Conservation (phyloP, 2,329 filamentous ascomycete species). For the Laburnicola sp. region DNA sequence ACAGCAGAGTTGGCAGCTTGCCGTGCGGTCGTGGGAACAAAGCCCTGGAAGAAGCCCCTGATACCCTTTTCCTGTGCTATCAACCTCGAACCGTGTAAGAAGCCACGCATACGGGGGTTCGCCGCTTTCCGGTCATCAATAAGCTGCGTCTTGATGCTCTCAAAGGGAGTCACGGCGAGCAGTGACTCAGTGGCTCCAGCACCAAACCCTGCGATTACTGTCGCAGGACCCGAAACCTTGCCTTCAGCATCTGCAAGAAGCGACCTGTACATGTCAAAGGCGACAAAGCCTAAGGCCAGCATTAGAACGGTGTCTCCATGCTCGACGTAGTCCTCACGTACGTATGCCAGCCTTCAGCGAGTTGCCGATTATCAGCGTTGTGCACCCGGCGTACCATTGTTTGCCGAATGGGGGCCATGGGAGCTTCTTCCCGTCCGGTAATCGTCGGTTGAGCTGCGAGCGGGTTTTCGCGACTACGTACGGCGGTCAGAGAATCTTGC, state of each 20-base stretch:
- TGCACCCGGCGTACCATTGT: conserved; percentile 98
- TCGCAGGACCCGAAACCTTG: conserved; percentile 85
- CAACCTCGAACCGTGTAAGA: conserved; percentile 84
- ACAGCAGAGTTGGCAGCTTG: conserved; percentile 94
- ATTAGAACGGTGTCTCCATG: conserved; percentile 9
- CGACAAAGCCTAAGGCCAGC: conserved; percentile 72
- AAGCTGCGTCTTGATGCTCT: conserved; percentile 97
- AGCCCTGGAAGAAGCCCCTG: conserved; percentile 93
- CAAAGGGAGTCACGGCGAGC: conserved; percentile 91
- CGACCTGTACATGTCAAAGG: conserved; percentile 91
- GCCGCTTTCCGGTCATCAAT: conserved; percentile 92
- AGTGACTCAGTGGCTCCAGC: conserved; percentile 93
- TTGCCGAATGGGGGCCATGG: conserved; percentile 91
- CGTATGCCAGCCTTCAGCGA: conserved; percentile 94
- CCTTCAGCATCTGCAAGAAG: conserved; percentile 81
- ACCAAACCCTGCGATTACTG: conserved; percentile 90
- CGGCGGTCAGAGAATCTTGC: conserved; percentile 16
- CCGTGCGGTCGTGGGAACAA: conserved; percentile 89
- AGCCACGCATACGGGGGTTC: conserved; percentile 85
- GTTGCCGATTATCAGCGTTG: conserved; percentile 94
- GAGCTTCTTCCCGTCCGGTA: conserved; percentile 81
- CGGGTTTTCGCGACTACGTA: conserved; percentile 84
- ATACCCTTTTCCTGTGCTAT: conserved; percentile 87
- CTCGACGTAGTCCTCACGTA: conserved; percentile 52
- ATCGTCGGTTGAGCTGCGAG: conserved; percentile 84